Evolutionary conservation across 179 eudicot species (phyloP), one percentile per base, ranked within the genome.

Genomic region (Spergularia azorica): DNA sequence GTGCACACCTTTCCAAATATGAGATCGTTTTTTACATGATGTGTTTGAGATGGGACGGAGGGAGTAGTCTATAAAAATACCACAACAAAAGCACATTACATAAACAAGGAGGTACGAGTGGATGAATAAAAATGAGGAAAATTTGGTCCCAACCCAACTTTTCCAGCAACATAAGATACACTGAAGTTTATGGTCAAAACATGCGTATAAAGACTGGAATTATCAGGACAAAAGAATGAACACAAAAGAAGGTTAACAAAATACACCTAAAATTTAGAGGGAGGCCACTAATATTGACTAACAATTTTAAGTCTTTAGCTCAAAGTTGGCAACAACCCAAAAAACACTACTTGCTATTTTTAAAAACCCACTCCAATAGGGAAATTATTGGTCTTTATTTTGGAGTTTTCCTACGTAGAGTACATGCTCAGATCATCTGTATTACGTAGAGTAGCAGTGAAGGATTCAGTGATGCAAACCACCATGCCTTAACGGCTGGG

Each of bases 211-310:
- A 21, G 64, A 70, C 70, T 65, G 0, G 39, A 36, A 36, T 58
- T 14, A 63, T 50, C 36, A 63, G 10, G 72, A 64, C 26, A 73
- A 38, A 69, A 55, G 65, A 57, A 69, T 73, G 39, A 50, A 67
- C 12, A 41, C 62, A n/a, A 81, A 74, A 70, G 58, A 17, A 20
- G 39, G 48, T 46, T 63, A 32, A 20, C 8, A 16, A 61, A 41
- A 32, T 62, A 46, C 59, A 48, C 56, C 54, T 59, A 81, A 62
- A 82, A 70, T 51, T 26, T 39, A 9, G 9, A 46, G 9, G 50
- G 21, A 77, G 75, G 43, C 79, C 82, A 36, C 80, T 51, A 52
- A 59, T 58, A 46, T 82, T 82, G 82, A 82, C 85, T 57, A 79
- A 21, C 17, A 55, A 46, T 46, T 41, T 78, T 65, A 11, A 26